Base-by-base conservation (phyloP, 768 basidiomycete genomes). In the Agrocybe praecox region DNA sequence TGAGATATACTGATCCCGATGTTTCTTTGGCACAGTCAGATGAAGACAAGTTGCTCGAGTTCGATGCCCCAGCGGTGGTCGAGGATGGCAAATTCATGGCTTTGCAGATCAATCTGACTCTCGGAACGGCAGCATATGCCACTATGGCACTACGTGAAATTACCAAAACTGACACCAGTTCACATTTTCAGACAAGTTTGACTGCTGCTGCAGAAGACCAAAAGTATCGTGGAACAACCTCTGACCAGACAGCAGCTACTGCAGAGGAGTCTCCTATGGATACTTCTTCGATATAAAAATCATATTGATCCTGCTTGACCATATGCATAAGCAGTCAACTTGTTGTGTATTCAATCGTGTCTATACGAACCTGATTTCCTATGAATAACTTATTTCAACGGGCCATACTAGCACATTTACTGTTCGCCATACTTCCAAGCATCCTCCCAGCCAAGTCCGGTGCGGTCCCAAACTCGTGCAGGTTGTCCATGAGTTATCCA, bases 61-160 rank as follows among this genome's bases (percentile, higher is more conserved):
- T 93, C 61, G 88, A 94, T 55, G 74, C 87, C 6, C 92, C 94
- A 9, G 78, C 76, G 1, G 69, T 85, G 29, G 79, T 76, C 2
- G 83, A 86, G 52, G 81, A 89, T 46, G 96, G 96, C 22, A 88
- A 85, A 65, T 96, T 96, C 70, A 77, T 87, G 71, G 96, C 96
- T 4, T 74, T 99, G 33, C 95, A 96, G 66, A 85, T 99, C 58
- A 75, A 87, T 36, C 73, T 98, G 52, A 85, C 81, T n/a, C 82
- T 99, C 15, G 94, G 92, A 14, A 93, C 94, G 7, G 91, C 94
- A 0, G 89, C 94, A 5, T 99, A 98, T 72, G 97, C 97, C 1
- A 99, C 97, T 2, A 99, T 99, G 97, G 96, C 96, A 3, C 71
- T 99, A 62, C 85, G 94, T 42, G 94, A 97, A 74, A 85, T 97